Conservation (phyloP, 2,329 filamentous ascomycete species). For the Phaeosphaeriaceae sp. region DNA sequence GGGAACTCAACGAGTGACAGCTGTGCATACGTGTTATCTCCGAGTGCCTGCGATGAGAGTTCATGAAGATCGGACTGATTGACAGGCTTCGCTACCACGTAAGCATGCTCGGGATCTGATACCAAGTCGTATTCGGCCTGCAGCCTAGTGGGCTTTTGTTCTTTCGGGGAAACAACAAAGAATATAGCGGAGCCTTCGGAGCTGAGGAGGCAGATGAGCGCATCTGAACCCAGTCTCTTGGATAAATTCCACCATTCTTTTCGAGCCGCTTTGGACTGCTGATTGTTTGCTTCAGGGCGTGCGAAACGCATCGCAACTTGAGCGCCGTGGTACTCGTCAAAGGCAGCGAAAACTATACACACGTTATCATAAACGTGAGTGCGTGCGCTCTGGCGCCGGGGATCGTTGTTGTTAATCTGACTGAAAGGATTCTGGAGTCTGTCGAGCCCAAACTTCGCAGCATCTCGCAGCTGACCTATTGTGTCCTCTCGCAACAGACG, state of each 20-base stretch:
- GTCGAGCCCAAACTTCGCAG: too few species aligned
- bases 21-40: not conserved
- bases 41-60: not conserved
- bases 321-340: not conserved
- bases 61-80: not conserved
- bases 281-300: not conserved
- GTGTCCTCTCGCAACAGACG: too few species aligned
- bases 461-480: too few species aligned
- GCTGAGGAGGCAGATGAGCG: not conserved
- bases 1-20: not conserved
- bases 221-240: not conserved
- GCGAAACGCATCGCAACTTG: not conserved
- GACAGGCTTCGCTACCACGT: not conserved
- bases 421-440: too few species aligned
- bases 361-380: not conserved
- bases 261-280: not conserved
- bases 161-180: not conserved
- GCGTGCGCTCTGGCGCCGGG: not conserved
- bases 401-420: too few species aligned
- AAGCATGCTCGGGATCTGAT: not conserved
- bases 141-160: not conserved
- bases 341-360: not conserved
- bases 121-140: not conserved
- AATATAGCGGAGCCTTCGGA: not conserved
- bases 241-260: not conserved